Conservation (phyloP, 202 grass and related monocot genomes). For the Zoysia matrella region DNA sequence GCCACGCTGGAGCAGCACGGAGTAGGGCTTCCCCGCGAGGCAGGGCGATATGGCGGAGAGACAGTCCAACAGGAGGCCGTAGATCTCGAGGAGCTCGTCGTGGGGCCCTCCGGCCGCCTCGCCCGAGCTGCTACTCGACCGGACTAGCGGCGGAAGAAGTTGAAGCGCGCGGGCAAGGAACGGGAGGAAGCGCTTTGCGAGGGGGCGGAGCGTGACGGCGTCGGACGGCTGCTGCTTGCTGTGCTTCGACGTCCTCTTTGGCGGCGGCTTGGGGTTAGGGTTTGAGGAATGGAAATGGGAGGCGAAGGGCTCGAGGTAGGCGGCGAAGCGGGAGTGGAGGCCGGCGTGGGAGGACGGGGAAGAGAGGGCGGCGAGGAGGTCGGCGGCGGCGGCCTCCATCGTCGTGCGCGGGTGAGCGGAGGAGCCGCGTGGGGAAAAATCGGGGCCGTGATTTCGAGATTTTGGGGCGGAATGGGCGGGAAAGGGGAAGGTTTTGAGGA, state of each 20-base stretch:
- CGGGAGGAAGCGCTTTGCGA: conserved; percentile 77
- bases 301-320: conserved; percentile 73
- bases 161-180: conserved; percentile 73
- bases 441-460: conserved; percentile 7
- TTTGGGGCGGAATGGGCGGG: conserved; percentile 31
- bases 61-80: conserved; percentile 67
- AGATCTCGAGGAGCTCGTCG: conserved; percentile 63
- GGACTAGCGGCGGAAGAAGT: conserved; percentile 64
- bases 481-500: background rate
- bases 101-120: conserved; percentile 5
- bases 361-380: conserved; percentile 65
- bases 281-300: conserved; percentile 49
- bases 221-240: conserved; percentile 38
- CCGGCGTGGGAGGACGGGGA: conserved; percentile 39
- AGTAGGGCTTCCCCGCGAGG: conserved; percentile 81
- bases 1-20: conserved; percentile 65
- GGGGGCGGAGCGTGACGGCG: conserved; percentile 43
- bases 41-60: conserved; percentile 61
- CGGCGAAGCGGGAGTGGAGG: conserved; percentile 60
- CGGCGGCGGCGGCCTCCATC: conserved; percentile 67
- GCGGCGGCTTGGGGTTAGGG: conserved; percentile 45
- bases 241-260: conserved; percentile 49
- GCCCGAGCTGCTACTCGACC: conserved; percentile 35
- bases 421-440: background rate
- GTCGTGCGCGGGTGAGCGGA: background rate